Conservation (phyloP, 805 yeast genomes). For the Maudiozyma turicensis region DNA sequence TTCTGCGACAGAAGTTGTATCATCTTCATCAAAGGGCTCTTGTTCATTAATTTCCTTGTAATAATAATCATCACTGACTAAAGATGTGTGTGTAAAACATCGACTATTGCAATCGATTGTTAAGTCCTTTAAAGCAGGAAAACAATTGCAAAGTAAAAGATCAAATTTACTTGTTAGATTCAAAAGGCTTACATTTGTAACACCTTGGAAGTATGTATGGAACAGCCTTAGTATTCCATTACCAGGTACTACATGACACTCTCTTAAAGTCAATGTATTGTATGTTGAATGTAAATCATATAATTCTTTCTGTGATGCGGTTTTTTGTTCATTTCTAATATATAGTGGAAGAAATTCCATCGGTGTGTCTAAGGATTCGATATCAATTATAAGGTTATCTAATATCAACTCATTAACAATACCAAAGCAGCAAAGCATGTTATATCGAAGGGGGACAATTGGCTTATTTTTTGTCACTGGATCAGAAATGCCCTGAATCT, state of each 20-base stretch:
- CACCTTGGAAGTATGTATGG: slow-evolving; percentile 34
- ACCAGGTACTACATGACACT: slow-evolving; percentile 30
- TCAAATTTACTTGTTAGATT: slow-evolving; percentile 37
- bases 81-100: slow-evolving; percentile 28
- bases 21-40: slow-evolving; percentile 6
- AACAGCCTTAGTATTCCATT: slow-evolving; percentile 30
- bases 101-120: slow-evolving; percentile 41
- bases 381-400: slow-evolving; percentile 41
- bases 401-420: slow-evolving; percentile 36
- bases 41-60: slow-evolving; percentile 6
- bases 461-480: slow-evolving; percentile 5
- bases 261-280: slow-evolving; percentile 23
- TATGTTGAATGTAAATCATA: slow-evolving; percentile 30
- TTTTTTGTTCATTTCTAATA: slow-evolving; percentile 9
- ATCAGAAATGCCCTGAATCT: slow-evolving; percentile 13
- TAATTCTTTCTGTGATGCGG: slow-evolving; percentile 8
- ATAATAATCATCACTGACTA: slow-evolving; percentile 21
- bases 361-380: slow-evolving; percentile 30
- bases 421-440: slow-evolving; percentile 38
- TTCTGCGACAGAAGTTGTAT: slow-evolving; percentile 15
- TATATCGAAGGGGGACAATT: slow-evolving; percentile 28
- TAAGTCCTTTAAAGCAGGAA: slow-evolving; percentile 31
- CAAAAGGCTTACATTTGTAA: slow-evolving; percentile 31
- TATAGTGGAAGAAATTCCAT: slow-evolving; percentile 27
- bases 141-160: slow-evolving; percentile 40